Conservation (phyloP, 805 yeast genomes). For the Starmerella etchellsii region DNA sequence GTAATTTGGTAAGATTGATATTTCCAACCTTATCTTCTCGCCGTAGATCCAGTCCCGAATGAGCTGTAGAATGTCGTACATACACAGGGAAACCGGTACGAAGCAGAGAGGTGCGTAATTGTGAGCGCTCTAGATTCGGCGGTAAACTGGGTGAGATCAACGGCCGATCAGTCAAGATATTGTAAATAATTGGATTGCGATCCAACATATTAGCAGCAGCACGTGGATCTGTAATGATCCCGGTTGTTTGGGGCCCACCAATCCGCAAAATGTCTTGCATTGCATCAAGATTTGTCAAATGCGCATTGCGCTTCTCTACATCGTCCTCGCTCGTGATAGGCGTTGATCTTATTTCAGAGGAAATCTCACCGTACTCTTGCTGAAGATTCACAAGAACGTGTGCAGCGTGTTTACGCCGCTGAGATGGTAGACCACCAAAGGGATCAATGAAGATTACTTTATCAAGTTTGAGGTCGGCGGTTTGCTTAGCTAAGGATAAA, state of each 20-base stretch:
- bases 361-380: constrained; percentile 63
- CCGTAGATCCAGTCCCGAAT: constrained; percentile 28
- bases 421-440: constrained; percentile 82
- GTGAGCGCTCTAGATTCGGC: constrained; percentile 40
- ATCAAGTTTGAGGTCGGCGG: constrained; percentile 37
- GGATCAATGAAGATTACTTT: constrained; percentile 70
- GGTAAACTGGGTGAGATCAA: constrained; percentile 85
- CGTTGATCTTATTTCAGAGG: constrained; percentile 40
- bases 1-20: constrained; percentile 46
- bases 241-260: constrained; percentile 52
- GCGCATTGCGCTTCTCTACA: constrained; percentile 33
- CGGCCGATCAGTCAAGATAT: constrained; percentile 82
- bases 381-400: constrained; percentile 78
- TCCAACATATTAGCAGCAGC: constrained; percentile 43
- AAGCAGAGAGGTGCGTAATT: constrained; percentile 61
- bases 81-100: constrained; percentile 59
- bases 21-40: constrained; percentile 30
- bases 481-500: constrained; percentile 22
- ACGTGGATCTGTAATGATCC: constrained; percentile 72
- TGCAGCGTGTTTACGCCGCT: constrained; percentile 58
- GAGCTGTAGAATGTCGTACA: constrained; percentile 24
- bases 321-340: constrained; percentile 12
- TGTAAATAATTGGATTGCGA: constrained; percentile 80
- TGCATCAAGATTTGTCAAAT: constrained; percentile 50
- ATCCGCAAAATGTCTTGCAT: constrained; percentile 45